Evolutionary conservation across 352 stramenopile species (phyloP).

Genomic region (Phytophthora gonapodyides): DNA sequence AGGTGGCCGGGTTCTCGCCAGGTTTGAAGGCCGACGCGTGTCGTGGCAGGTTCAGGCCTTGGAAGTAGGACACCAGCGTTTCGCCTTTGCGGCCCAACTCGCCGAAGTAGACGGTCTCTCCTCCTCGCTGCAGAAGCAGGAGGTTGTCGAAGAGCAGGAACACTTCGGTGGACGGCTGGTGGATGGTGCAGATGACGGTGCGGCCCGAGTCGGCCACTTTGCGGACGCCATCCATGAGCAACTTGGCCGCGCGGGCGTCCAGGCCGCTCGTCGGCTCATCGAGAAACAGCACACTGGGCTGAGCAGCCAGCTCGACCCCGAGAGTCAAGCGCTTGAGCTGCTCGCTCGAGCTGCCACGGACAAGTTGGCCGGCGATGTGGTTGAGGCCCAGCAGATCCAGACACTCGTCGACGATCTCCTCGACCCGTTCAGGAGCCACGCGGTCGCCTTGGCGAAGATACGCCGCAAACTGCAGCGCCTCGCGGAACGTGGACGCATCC

Average conservation of each 20-base stretch:
- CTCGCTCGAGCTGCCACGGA: conserved; percentile 49
- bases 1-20: conserved; percentile 86
- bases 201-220: conserved; percentile 66
- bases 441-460: conserved; percentile 65
- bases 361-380: conserved; percentile 48
- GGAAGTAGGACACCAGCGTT: conserved; percentile 60
- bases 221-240: conserved; percentile 60
- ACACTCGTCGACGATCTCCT: conserved; percentile 74
- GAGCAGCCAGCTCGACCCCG: conserved; percentile 49
- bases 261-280: conserved; percentile 70
- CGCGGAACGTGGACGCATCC: conserved; percentile 87
- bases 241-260: conserved; percentile 70
- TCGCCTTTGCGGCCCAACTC: conserved; percentile 63
- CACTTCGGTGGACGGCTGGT: conserved; percentile 47
- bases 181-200: conserved; percentile 77
- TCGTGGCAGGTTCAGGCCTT: conserved; percentile 43
- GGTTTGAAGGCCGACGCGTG: conserved; percentile 45
- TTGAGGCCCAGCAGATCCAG: conserved; percentile 78
- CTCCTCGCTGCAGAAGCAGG: conserved; percentile 84
- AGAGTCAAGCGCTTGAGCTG: conserved; percentile 59
- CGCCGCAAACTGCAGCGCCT: conserved; percentile 90
- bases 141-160: conserved; percentile 84
- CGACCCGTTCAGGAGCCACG: conserved; percentile 28
- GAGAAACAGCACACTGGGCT: conserved; percentile 57
- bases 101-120: conserved; percentile 84